These are phyloP conservation scores for Sugiyamaella grinbergsii DNA, from an alignment of 1,139 yeast genomes.

Conservation along the genomic window DNA sequence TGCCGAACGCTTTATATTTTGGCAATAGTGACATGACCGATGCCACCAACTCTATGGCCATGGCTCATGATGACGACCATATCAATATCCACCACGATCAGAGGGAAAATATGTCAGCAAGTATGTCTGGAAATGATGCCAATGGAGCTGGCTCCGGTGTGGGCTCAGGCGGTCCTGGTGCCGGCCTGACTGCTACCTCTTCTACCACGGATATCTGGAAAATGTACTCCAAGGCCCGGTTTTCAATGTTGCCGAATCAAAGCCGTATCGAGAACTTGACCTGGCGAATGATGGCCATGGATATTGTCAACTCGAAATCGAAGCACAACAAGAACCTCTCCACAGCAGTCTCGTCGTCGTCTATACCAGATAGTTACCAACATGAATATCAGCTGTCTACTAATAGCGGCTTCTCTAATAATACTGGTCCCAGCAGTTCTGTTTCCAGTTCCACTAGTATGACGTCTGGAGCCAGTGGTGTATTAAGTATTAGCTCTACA, in stretches of 20 bases:
- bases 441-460: conserved; percentile 16
- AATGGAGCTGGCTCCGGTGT: too few relatives aligned
- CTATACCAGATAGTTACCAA: background rate
- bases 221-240: conserved; percentile 71
- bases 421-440: conserved; percentile 11
- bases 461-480: conserved; percentile 1
- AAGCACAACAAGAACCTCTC: background rate
- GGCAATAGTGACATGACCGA: conserved; percentile 16
- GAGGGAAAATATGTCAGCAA: too few relatives aligned
- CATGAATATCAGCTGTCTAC: background rate
- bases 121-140: too few relatives aligned
- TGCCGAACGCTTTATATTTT: conserved; percentile 12
- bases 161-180: too few relatives aligned
- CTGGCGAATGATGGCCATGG: conserved; percentile 81
- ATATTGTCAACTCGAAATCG: conserved; percentile 27
- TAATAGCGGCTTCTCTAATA: background rate
- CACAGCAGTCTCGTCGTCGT: background rate
- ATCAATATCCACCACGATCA: too few relatives aligned
- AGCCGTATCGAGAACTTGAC: conserved; percentile 78
- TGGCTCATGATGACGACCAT: background rate
- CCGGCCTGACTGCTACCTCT: too few relatives aligned
- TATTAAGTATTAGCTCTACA: conserved; percentile 6
- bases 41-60: conserved; percentile 10
- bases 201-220: conserved; percentile 62
- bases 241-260: conserved; percentile 71